A percentile compares a stretch with the other conserved stretches of the same genome.
Conservation (phyloP, 768 basidiomycete genomes). For the Suillus paluster region DNA sequence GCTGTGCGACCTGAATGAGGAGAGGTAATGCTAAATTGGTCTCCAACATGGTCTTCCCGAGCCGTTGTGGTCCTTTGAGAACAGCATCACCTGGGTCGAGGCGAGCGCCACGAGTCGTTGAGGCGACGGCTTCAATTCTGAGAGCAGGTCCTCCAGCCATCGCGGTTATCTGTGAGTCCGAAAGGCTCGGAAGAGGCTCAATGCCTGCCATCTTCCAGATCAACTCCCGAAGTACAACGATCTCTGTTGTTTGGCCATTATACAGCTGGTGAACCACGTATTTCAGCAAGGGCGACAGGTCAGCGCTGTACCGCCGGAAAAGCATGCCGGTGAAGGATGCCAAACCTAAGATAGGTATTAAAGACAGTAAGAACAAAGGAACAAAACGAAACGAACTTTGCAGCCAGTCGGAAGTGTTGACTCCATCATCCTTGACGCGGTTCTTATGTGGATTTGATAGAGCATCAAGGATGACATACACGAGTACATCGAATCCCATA, state of each 20-base stretch:
- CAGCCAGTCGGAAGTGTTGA: constrained; percentile 89
- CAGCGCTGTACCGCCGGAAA: constrained; percentile 84
- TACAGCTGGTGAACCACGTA: constrained; percentile 92
- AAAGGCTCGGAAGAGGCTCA: constrained; percentile 86
- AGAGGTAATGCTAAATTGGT: constrained; percentile 83
- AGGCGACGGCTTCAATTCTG: constrained; percentile 88
- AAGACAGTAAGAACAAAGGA: constrained; percentile 17
- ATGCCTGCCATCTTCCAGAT: constrained; percentile 97
- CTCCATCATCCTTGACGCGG: constrained; percentile 89
- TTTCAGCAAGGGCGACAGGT: constrained; percentile 81
- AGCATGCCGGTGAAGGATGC: constrained; percentile 94
- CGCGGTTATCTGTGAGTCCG: constrained; percentile 84
- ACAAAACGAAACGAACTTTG: constrained; percentile 66
- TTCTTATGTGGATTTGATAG: constrained; percentile 82
- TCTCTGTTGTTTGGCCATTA: constrained; percentile 81
- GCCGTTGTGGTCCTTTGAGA: constrained; percentile 67
- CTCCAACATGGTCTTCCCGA: constrained; percentile 69
- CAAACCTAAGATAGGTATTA: constrained; percentile 58
- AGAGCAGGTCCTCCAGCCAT: constrained; percentile 92
- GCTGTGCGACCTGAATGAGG: constrained; percentile 90
- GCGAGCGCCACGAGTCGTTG: constrained; percentile 72
- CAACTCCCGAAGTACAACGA: constrained; percentile 89
- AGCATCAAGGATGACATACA: constrained; percentile 86
- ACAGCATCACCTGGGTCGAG: constrained; percentile 67
- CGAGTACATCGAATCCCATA: constrained; percentile 93